Conservation (phyloP, 148 eudicot species). For the Polygonum maritimum region DNA sequence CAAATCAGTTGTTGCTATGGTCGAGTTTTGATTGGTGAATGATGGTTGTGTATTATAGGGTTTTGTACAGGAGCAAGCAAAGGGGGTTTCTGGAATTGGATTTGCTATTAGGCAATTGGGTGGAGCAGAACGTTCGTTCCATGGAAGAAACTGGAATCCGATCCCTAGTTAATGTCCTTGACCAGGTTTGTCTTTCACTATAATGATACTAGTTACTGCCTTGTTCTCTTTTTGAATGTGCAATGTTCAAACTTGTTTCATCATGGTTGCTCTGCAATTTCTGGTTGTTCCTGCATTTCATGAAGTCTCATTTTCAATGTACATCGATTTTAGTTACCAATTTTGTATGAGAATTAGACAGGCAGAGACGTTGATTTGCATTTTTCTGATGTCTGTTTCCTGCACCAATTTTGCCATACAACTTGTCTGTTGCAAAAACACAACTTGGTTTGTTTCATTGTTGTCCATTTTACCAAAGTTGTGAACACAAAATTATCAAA, state of each 20-base stretch:
- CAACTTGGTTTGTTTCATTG: background rate
- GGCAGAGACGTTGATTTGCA: background rate
- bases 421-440: background rate
- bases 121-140: conserved; percentile 69
- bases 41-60: conserved; percentile 26
- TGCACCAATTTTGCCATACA: background rate
- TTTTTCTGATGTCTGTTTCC: background rate
- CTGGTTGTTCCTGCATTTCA: background rate
- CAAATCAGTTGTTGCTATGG: too few species aligned
- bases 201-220: background rate
- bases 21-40: background rate
- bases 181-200: conserved; percentile 36
- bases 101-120: conserved; percentile 90
- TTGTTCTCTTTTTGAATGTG: background rate
- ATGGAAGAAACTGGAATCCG: conserved; percentile 75
- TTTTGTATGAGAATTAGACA: background rate
- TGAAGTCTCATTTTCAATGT: background rate
- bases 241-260: background rate
- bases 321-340: background rate
- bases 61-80: conserved; percentile 91
- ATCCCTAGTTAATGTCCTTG: conserved; percentile 80
- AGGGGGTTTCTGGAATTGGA: conserved; percentile 93
- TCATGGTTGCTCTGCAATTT: background rate
- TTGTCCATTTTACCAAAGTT: background rate
- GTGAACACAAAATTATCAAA: background rate